A percentile compares a stretch with the other conserved stretches of the same genome.
phyloP scores from a whole-genome alignment of 164 flowering plant species.

The Piper betle region DNA sequence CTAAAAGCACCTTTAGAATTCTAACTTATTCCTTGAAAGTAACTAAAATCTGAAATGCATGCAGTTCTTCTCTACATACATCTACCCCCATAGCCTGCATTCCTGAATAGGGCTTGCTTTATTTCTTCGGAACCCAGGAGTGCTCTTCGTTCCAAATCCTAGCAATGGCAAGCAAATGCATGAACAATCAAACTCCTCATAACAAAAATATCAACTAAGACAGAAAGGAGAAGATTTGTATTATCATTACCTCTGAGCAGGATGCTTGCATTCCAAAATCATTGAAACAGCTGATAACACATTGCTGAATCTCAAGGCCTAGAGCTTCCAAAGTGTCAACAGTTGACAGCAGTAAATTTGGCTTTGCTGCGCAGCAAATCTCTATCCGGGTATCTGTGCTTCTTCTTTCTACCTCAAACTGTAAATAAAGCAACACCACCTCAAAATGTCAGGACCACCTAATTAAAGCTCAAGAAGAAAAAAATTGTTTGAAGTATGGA shows the following conservation, averaged over 20 bases:
- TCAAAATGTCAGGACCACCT: constrained; percentile 35
- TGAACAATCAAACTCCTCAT: constrained; percentile 6
- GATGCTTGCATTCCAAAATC: constrained; percentile 84
- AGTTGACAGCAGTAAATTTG: constrained; percentile 64
- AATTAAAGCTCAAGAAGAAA: neutral
- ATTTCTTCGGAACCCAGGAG: constrained; percentile 45
- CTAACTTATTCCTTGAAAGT: neutral
- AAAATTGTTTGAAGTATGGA: neutral
- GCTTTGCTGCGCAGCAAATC: constrained; percentile 62
- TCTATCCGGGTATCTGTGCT: constrained; percentile 51
- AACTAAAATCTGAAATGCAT: neutral
- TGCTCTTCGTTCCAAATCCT: constrained; percentile 51
- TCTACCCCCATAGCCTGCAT: constrained; percentile 88
- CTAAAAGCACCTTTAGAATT: neutral
- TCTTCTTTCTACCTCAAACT: constrained; percentile 80
- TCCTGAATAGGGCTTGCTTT: constrained; percentile 66
- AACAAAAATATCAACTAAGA: constrained; percentile 3
- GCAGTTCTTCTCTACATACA: constrained; percentile 27
- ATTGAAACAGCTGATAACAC: constrained; percentile 87
- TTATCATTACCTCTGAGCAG: constrained; percentile 60
- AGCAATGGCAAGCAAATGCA: neutral
- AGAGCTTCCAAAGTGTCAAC: constrained; percentile 55
- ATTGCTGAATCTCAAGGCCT: constrained; percentile 85
- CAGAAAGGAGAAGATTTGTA: neutral
- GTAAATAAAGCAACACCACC: constrained; percentile 4